phyloP scores from a whole-genome alignment of 345 rosid genomes.

The Zanthoxylum bungeanum region DNA sequence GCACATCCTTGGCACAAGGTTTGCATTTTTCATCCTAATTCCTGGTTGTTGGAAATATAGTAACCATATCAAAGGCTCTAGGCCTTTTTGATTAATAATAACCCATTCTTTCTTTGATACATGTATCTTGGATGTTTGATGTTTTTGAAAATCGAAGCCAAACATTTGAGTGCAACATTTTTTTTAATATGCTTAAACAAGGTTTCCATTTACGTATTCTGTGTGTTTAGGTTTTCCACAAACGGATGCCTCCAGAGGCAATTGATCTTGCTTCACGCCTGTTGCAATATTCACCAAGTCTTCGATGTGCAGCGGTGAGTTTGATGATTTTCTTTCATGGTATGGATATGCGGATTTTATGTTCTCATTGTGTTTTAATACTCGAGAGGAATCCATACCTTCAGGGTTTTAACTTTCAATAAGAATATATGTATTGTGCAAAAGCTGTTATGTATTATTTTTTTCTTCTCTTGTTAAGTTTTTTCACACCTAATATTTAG shows the following conservation, averaged over 20 bases:
- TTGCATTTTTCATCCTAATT: background rate
- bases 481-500: background rate
- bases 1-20: slow-evolving; percentile 98
- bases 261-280: slow-evolving; percentile 81
- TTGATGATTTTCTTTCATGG: background rate
- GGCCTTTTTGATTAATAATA: background rate
- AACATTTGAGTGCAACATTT: background rate
- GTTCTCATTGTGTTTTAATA: too few species aligned
- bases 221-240: slow-evolving; percentile 59
- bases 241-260: slow-evolving; percentile 87
- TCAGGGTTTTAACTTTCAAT: background rate
- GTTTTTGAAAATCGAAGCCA: background rate
- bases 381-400: background rate
- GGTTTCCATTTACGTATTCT: background rate
- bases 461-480: background rate
- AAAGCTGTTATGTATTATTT: background rate
- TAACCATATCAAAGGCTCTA: background rate
- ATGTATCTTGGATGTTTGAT: background rate
- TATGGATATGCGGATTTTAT: background rate
- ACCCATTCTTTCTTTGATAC: background rate
- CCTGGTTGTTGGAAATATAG: background rate
- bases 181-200: background rate
- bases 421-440: background rate
- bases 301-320: slow-evolving; percentile 83
- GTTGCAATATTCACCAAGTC: slow-evolving; percentile 87